Evolutionary conservation across 805 yeast species (phyloP), one percentile per base, ranked within the genome.

Genomic region (Candida montana): DNA sequence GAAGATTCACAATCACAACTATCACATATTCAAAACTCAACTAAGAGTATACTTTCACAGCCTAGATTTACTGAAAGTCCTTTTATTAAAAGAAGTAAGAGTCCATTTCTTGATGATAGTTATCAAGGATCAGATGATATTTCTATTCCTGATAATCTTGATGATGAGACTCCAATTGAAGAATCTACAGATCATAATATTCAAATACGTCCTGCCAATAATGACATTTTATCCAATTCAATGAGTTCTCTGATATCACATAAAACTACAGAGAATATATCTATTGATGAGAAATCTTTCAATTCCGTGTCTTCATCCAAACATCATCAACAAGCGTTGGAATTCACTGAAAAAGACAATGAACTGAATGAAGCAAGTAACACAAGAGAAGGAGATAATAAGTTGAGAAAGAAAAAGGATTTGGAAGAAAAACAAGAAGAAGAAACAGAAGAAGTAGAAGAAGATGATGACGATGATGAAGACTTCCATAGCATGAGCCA

Each of bases 181-280:
- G 61, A 55, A 27, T 55, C 59, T 17, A 57, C 59, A 3, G 58
- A 54, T 37, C 57, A 57, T 35, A 54, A 53, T 35, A 54, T 56
- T 21, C 35, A 42, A 7, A 3, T 42, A 19, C 37, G 20, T 4
- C n/a, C 42, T 24, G 29, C 33, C 5, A 17, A 24, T 7, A 11
- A 12, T 10, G 36, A 23, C 13, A 33, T 23, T 4, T 13, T 13
- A 19, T 31, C 41, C 16, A 31, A 15, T 23, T 24, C 32, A 32
- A 17, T 37, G 5, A n/a, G 29, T 4, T 37, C 40, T 2, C 13
- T 37, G 20, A 26, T 37, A 11, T 10, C 21, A 7, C 27, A 23
- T 5, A 26, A 36, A 17, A 11, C 32, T 13, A 27, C 33, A 4
- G 33, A 31, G 21, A n/a, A 29, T 9, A 12, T 29, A 5, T 36